These are phyloP conservation scores for Rhodomyrtus psidioides DNA, from an alignment of 441 rosid genomes.

Conservation along the genomic window DNA sequence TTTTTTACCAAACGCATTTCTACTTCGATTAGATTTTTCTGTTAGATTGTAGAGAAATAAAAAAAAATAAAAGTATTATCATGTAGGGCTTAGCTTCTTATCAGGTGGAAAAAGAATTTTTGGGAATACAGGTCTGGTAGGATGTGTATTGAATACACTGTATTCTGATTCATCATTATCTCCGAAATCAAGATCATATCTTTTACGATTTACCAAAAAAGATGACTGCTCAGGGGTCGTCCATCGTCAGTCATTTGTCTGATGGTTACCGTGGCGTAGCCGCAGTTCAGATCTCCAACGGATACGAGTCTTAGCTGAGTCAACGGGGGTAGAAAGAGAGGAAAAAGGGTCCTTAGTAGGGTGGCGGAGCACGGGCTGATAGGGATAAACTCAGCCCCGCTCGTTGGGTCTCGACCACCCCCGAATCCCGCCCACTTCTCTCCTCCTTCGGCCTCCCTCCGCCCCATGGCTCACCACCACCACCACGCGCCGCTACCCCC, in stretches of 20 bases:
- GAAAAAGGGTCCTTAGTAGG: neutral
- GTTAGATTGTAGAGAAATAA: no score
- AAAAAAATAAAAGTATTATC: no score
- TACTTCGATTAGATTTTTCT: no score
- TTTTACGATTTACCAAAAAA: neutral
- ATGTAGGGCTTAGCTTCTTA: no score
- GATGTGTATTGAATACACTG: neutral
- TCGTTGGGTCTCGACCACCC: neutral
- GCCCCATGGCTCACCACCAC: neutral
- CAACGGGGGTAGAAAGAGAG: neutral
- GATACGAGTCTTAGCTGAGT: neutral
- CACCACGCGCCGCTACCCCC: neutral
- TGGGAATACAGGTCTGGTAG: no score
- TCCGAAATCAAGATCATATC: neutral
- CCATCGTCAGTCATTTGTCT: neutral
- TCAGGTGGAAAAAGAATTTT: no score
- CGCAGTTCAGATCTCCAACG: neutral
- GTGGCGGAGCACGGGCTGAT: neutral
- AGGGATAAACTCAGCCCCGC: neutral
- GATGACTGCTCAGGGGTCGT: neutral
- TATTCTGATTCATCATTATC: neutral
- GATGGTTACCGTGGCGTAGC: neutral
- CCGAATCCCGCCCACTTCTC: neutral
- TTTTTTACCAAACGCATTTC: no score
- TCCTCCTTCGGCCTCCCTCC: constrained; percentile 25